phyloP scores from a whole-genome alignment of 805 yeast genomes.

The Lipomyces sp. region DNA sequence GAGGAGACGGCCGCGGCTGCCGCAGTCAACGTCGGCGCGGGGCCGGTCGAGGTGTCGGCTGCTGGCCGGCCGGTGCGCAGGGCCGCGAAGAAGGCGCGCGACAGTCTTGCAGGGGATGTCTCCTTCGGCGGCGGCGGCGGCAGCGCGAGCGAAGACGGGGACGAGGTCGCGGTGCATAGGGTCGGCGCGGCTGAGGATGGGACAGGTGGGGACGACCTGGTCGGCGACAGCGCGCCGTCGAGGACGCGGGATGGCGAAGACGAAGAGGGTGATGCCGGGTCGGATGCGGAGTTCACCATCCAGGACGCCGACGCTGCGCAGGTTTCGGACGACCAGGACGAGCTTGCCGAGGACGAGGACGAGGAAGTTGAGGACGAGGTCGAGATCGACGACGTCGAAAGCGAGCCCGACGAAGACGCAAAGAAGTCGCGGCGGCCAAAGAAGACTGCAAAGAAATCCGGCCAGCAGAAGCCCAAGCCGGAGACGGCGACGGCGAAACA shows the following conservation, averaged over 20 bases:
- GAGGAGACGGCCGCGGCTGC: neutral
- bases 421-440: neutral
- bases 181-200: neutral
- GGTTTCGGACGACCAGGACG: neutral
- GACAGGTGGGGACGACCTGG: slow-evolving; percentile 14
- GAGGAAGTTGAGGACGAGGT: neutral
- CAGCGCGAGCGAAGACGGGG: neutral
- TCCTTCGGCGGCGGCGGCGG: no score
- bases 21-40: neutral
- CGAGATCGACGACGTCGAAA: neutral
- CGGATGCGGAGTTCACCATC: neutral
- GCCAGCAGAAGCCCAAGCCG: neutral
- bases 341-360: neutral
- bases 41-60: neutral
- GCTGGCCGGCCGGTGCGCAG: slow-evolving; percentile 16
- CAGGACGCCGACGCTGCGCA: neutral
- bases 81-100: neutral
- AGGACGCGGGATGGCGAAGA: neutral
- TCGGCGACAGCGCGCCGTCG: slow-evolving; percentile 14
- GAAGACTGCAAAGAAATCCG: neutral
- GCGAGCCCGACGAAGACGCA: slow-evolving; percentile 2
- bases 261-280: neutral
- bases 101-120: slow-evolving; percentile 6
- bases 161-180: neutral
- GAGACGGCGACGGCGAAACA: no score